A percentile compares a stretch with the other conserved stretches of the same genome.
Conservation (phyloP, 129 eudicot species). For the Pittosporum tobira region DNA sequence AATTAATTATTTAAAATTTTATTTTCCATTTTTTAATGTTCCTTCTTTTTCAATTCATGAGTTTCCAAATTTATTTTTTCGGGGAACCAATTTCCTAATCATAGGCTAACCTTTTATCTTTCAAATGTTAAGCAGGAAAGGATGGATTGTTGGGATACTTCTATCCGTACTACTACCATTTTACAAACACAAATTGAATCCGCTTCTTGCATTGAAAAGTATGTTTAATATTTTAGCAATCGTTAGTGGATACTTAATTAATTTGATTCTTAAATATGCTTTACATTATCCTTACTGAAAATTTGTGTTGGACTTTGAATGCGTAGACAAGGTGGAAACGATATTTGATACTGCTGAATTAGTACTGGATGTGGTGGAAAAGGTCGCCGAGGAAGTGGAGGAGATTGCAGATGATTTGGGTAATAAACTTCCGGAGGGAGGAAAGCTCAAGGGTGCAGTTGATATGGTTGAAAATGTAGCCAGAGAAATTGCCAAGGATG, state of each 20-base stretch:
- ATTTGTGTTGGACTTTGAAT: not conserved
- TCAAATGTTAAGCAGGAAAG: conserved; percentile 8
- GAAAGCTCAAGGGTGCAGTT: conserved; percentile 10
- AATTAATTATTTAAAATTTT: not conserved
- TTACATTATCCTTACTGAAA: no score
- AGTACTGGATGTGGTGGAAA: conserved; percentile 9
- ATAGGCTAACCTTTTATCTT: not conserved
- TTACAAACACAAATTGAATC: conserved; percentile 1
- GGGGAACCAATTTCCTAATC: no score
- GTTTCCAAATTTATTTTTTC: no score
- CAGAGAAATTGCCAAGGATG: conserved; percentile 12
- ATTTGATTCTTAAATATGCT: no score
- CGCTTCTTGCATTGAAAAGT: conserved; percentile 7
- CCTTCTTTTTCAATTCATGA: no score
- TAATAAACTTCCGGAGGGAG: conserved; percentile 7
- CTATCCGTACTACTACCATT: not conserved
- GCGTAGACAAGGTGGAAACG: conserved; percentile 5
- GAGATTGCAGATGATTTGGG: conserved; percentile 8
- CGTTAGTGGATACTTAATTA: no score
- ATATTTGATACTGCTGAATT: conserved; percentile 1
- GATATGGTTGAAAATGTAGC: not conserved
- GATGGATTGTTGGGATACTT: conserved; percentile 8
- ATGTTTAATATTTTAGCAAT: not conserved
- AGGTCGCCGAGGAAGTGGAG: conserved; percentile 14
- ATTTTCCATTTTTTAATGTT: no score